Percentiles rank a stretch among this genome's conserved stretches.
phyloP scores from a whole-genome alignment of 2,329 filamentous ascomycete genomes.

The Pseudogymnoascus sp. region DNA sequence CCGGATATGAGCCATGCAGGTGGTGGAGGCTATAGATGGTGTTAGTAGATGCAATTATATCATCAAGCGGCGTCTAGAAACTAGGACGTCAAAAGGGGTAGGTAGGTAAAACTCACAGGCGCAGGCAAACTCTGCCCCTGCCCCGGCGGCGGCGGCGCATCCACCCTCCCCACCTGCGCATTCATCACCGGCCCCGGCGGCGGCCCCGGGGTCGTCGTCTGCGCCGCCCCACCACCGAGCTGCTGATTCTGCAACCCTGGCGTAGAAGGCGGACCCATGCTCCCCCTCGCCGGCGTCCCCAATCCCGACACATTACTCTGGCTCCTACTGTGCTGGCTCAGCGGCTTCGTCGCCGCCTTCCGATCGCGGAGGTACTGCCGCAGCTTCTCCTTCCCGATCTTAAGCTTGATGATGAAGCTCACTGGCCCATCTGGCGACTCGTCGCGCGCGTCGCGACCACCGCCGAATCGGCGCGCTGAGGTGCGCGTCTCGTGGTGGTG shows the following conservation, averaged over 20 bases:
- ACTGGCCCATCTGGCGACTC: constrained; percentile 68
- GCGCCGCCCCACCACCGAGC: constrained; percentile 21
- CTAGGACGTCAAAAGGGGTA: constrained; percentile 13
- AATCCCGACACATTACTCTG: constrained; percentile 40
- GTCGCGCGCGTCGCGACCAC: constrained; percentile 60
- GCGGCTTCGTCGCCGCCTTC: constrained; percentile 37
- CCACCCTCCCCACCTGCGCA: constrained; percentile 59
- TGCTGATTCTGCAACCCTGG: constrained; percentile 30
- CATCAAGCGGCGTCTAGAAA: no score
- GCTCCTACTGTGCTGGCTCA: constrained; percentile 38
- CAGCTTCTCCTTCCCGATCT: constrained; percentile 65
- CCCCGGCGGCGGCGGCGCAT: constrained; percentile 56
- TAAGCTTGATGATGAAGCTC: constrained; percentile 66
- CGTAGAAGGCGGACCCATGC: constrained; percentile 49
- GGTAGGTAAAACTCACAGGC: constrained; percentile 48
- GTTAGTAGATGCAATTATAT: no score
- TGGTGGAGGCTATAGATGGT: constrained; percentile 59
- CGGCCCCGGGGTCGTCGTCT: constrained; percentile 26
- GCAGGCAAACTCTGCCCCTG: constrained; percentile 49
- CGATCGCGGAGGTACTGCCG: constrained; percentile 57
- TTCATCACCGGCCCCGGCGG: constrained; percentile 36
- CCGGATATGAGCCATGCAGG: constrained; percentile 78
- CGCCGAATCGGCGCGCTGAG: constrained; percentile 49
- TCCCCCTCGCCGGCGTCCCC: constrained; percentile 44
- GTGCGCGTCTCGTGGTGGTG: constrained; percentile 70